A percentile compares a stretch with the other conserved stretches of the same genome.
Evolutionary conservation across 2,329 filamentous ascomycete genomes (phyloP).

Genomic region (Colletotrichum chlorophyti): DNA sequence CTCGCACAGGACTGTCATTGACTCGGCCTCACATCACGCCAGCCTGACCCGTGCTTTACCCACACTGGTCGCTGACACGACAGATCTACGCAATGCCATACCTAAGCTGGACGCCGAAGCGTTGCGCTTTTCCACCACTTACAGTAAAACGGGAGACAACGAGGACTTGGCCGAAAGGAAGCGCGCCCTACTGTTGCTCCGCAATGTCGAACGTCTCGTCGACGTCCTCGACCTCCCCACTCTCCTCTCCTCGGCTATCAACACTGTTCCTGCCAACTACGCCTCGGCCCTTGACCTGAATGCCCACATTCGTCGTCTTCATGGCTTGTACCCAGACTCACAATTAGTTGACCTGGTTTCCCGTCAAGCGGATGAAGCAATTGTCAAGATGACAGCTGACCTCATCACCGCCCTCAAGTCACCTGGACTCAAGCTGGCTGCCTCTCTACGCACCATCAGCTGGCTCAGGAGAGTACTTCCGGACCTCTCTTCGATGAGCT

Average conservation of each 20-base stretch:
- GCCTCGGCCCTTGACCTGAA: slow-evolving; percentile 89
- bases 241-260: slow-evolving; percentile 81
- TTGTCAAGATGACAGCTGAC: slow-evolving; percentile 87
- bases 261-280: slow-evolving; percentile 74
- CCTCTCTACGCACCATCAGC: slow-evolving; percentile 87
- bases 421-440: slow-evolving; percentile 84
- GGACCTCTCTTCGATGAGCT: slow-evolving; percentile 59
- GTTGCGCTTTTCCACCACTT: slow-evolving; percentile 81
- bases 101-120: slow-evolving; percentile 82
- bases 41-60: slow-evolving; percentile 77
- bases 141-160: slow-evolving; percentile 76
- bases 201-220: slow-evolving; percentile 87
- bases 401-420: slow-evolving; percentile 79
- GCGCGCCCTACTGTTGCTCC: slow-evolving; percentile 79
- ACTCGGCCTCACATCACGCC: slow-evolving; percentile 79
- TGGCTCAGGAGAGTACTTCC: slow-evolving; percentile 89
- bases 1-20: slow-evolving; percentile 84
- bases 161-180: slow-evolving; percentile 76
- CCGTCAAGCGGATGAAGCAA: slow-evolving; percentile 81
- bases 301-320: slow-evolving; percentile 88
- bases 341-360: slow-evolving; percentile 76
- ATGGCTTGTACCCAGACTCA: slow-evolving; percentile 82
- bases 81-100: slow-evolving; percentile 73
- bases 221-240: slow-evolving; percentile 91
- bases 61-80: slow-evolving; percentile 67